Conservation (phyloP, 768 basidiomycete species). For the Amanita jacksonii region DNA sequence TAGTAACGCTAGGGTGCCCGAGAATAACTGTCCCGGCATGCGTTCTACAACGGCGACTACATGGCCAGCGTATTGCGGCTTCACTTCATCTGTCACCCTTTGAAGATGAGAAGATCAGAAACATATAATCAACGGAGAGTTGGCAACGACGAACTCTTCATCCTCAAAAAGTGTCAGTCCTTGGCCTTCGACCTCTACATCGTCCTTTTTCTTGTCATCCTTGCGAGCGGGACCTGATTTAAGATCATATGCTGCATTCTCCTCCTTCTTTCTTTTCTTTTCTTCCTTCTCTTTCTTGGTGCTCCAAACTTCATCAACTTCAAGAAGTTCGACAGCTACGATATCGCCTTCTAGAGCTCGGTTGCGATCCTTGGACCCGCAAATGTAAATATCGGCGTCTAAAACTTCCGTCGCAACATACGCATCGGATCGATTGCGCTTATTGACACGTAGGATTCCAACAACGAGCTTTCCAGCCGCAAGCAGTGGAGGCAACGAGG, state of each 20-base stretch:
- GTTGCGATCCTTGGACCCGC: conserved; percentile 97
- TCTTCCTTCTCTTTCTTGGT: conserved; percentile 99
- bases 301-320: conserved; percentile 96
- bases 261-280: conserved; percentile 99
- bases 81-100: conserved; percentile 94
- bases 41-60: conserved; percentile 99
- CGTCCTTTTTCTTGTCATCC: conserved; percentile 99
- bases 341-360: conserved; percentile 98
- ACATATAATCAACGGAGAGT: conserved; percentile 1
- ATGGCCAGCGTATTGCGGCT: conserved; percentile 97
- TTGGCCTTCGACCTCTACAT: conserved; percentile 98
- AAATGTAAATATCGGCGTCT: conserved; percentile 98
- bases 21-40: conserved; percentile 98
- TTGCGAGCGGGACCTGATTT: conserved; percentile 68
- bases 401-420: conserved; percentile 97
- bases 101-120: conserved; percentile 9
- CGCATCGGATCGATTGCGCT: conserved; percentile 96
- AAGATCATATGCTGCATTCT: conserved; percentile 90
- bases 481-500: conserved; percentile 90
- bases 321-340: conserved; percentile 93
- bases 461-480: conserved; percentile 97
- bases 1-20: conserved; percentile 89
- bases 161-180: conserved; percentile 95
- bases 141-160: conserved; percentile 70
- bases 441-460: conserved; percentile 94